These are phyloP conservation scores for Lagenaria siceraria DNA, from an alignment of 306 rosid genomes.

Conservation along the genomic window DNA sequence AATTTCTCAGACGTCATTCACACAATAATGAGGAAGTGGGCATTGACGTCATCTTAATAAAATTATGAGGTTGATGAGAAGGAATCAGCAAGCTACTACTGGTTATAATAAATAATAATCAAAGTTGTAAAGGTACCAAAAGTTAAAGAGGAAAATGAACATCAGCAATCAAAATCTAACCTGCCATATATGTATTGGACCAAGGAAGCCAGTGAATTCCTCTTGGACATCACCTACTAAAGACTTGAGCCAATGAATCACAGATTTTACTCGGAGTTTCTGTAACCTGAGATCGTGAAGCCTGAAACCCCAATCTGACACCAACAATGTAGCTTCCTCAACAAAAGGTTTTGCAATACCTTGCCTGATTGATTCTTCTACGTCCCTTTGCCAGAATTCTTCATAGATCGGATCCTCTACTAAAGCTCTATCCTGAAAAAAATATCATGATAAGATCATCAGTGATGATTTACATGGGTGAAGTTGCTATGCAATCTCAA, in stretches of 20 bases:
- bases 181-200: constrained; percentile 98
- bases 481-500: neutral
- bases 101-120: neutral
- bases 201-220: constrained; percentile 77
- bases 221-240: constrained; percentile 43
- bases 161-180: constrained; percentile 30
- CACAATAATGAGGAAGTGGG: too few species aligned
- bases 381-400: constrained; percentile 97
- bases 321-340: constrained; percentile 87
- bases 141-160: neutral
- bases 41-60: neutral
- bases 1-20: too few species aligned
- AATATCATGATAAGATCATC: neutral
- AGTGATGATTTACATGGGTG: neutral
- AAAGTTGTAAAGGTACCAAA: neutral
- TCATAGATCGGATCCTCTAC: constrained; percentile 88
- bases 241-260: constrained; percentile 63
- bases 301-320: constrained; percentile 91
- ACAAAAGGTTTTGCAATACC: constrained; percentile 60
- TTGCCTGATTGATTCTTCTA: constrained; percentile 92
- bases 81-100: neutral
- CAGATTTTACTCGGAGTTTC: constrained; percentile 32
- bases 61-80: too few species aligned
- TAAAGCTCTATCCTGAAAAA: constrained; percentile 68
- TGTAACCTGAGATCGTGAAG: constrained; percentile 82